Evolutionary conservation across 192 early-diverging fungal genomes (phyloP).

Genomic region (Phycomyces blakesleeanus): DNA sequence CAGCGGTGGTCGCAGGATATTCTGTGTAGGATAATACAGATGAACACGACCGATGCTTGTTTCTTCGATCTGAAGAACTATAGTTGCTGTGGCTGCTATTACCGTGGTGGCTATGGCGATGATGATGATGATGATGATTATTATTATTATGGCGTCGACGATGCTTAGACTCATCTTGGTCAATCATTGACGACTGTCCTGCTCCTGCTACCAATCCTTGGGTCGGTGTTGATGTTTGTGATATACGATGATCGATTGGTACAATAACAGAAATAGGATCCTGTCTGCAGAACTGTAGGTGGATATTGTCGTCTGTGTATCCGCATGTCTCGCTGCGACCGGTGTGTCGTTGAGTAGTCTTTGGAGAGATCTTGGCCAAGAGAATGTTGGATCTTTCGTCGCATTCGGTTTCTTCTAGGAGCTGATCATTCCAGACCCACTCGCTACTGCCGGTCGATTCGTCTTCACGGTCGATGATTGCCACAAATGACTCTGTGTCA

Average conservation of each 20-base stretch:
- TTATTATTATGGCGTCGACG: no score
- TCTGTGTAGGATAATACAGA: no score
- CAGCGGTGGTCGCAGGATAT: no score
- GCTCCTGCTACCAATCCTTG: no score
- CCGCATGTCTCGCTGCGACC: background rate
- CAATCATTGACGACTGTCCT: no score
- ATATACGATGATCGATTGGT: conserved; percentile 3
- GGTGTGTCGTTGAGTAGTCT: background rate
- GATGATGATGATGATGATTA: conserved; percentile 19
- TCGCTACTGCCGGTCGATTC: no score
- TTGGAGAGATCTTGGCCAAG: background rate
- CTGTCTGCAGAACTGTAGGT: background rate
- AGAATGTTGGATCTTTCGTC: background rate
- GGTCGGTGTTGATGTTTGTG: no score
- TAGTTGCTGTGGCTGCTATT: no score
- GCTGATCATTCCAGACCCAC: background rate
- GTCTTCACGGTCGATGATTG: conserved; percentile 15
- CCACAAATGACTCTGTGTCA: conserved; percentile 30
- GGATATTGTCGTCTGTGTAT: background rate
- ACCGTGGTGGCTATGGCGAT: background rate
- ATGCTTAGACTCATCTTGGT: no score
- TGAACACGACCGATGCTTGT: no score
- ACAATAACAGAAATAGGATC: conserved; percentile 21
- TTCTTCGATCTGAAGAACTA: no score
- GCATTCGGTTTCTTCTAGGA: background rate